These are phyloP conservation scores for Aspergillus sp. DNA, from an alignment of 2,329 filamentous ascomycete genomes.

Conservation along the genomic window DNA sequence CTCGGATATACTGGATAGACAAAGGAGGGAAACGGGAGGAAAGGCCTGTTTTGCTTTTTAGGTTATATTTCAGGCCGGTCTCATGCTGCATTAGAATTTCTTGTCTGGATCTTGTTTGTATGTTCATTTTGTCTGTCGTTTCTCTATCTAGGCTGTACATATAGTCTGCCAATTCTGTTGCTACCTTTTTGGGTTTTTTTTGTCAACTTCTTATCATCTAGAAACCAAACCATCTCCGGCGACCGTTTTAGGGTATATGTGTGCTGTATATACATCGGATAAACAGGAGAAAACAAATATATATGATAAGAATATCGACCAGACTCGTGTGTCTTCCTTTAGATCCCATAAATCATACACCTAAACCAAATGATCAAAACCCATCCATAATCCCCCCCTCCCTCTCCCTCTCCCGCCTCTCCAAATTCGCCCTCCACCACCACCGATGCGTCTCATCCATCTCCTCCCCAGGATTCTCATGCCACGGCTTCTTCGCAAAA, in stretches of 20 bases:
- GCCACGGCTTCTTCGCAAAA: conserved; percentile 63
- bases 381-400: conserved; percentile 7
- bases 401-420: conserved; percentile 51
- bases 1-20: conserved; percentile 51
- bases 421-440: conserved; percentile 57
- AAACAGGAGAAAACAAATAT: neutral
- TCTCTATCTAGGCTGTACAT: conserved; percentile 3
- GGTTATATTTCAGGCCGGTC: neutral
- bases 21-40: neutral
- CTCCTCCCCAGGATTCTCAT: conserved; percentile 40
- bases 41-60: neutral
- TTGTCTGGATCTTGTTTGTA: neutral
- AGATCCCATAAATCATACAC: no score
- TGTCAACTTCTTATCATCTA: conserved; percentile 1
- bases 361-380: neutral
- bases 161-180: neutral
- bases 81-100: neutral
- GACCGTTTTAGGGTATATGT: neutral
- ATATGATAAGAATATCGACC: neutral
- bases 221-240: neutral
- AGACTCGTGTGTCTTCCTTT: no score
- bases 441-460: conserved; percentile 54
- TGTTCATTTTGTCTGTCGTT: neutral
- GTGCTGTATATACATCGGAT: conserved; percentile 8
- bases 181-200: neutral